Percentiles rank a stretch among this genome's conserved stretches.
phyloP scores from a whole-genome alignment of 1,284 basidiomycete species.

The Peniophora sp. region DNA sequence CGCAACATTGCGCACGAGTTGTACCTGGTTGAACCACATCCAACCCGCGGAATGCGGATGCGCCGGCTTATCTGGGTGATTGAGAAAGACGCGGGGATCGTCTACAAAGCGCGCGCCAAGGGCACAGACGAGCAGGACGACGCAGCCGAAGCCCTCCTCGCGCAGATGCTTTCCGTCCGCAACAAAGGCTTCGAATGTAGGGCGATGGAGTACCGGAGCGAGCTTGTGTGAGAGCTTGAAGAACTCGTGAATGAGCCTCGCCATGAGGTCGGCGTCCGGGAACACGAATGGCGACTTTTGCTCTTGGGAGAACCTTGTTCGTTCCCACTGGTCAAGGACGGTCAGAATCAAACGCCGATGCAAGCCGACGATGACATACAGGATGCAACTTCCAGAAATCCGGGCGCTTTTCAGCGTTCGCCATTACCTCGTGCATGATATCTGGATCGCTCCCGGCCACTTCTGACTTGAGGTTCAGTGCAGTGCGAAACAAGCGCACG shows the following conservation, averaged over 20 bases:
- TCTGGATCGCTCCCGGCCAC: constrained; percentile 21
- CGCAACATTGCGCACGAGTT: constrained; percentile 48
- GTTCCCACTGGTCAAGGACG: constrained; percentile 21
- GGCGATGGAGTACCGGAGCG: constrained; percentile 71
- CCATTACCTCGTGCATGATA: constrained; percentile 8
- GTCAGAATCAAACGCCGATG: background rate
- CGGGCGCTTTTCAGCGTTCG: constrained; percentile 10
- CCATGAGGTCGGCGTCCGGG: constrained; percentile 57
- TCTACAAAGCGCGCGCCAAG: constrained; percentile 62
- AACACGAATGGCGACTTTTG: constrained; percentile 31
- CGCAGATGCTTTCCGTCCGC: constrained; percentile 47
- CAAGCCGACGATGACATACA: constrained; percentile 9
- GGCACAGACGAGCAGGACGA: constrained; percentile 71
- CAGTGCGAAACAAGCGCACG: constrained; percentile 38
- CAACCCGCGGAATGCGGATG: constrained; percentile 61
- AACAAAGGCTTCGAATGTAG: constrained; percentile 62
- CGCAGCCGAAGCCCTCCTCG: constrained; percentile 58
- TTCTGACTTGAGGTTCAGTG: constrained; percentile 43
- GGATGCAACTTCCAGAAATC: constrained; percentile 23
- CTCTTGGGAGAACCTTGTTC: constrained; percentile 21
- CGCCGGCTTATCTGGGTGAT: constrained; percentile 26
- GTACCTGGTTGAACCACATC: constrained; percentile 65
- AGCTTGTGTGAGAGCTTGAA: constrained; percentile 57
- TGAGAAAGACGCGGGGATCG: constrained; percentile 56
- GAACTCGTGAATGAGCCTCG: constrained; percentile 57